Evolutionary conservation across 2,329 filamentous ascomycete species (phyloP).

Genomic region (Paraphoma sp.): DNA sequence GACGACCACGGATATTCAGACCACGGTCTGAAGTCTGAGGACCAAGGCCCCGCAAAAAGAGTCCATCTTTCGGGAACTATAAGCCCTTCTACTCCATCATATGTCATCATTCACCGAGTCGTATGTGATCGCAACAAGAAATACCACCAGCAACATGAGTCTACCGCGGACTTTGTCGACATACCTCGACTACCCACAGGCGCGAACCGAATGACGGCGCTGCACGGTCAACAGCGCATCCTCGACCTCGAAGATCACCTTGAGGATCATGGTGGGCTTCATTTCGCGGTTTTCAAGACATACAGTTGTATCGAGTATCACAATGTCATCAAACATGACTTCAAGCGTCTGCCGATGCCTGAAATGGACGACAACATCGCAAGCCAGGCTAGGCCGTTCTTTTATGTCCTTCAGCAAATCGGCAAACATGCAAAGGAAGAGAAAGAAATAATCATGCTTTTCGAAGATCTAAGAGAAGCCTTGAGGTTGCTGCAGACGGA

Average conservation of each 20-base stretch:
- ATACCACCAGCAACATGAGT: not conserved
- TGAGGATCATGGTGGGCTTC: not conserved
- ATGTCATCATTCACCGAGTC: slow-evolving; percentile 5
- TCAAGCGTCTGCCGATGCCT: slow-evolving; percentile 2
- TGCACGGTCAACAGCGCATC: slow-evolving; percentile 1
- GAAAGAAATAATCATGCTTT: not conserved
- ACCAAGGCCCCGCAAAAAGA: not conserved
- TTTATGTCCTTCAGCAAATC: slow-evolving; percentile 1
- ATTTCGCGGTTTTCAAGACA: not conserved
- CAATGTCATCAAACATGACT: not conserved
- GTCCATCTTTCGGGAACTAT: not conserved
- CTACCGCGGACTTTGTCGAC: not conserved
- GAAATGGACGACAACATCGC: not conserved
- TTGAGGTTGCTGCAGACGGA: not conserved
- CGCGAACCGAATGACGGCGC: not conserved
- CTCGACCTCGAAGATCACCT: not conserved
- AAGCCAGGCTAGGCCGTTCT: not conserved
- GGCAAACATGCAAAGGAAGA: not conserved
- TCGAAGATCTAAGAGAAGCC: not conserved
- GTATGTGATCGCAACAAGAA: not conserved
- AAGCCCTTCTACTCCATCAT: not conserved
- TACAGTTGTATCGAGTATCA: slow-evolving; percentile 1
- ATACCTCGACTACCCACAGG: not conserved
- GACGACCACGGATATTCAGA: no score
- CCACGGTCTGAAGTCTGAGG: no score